Evolutionary conservation across 2,329 filamentous ascomycete genomes (phyloP), one percentile per base, ranked within the genome.

Genomic region (Colletotrichum spaethianum): DNA sequence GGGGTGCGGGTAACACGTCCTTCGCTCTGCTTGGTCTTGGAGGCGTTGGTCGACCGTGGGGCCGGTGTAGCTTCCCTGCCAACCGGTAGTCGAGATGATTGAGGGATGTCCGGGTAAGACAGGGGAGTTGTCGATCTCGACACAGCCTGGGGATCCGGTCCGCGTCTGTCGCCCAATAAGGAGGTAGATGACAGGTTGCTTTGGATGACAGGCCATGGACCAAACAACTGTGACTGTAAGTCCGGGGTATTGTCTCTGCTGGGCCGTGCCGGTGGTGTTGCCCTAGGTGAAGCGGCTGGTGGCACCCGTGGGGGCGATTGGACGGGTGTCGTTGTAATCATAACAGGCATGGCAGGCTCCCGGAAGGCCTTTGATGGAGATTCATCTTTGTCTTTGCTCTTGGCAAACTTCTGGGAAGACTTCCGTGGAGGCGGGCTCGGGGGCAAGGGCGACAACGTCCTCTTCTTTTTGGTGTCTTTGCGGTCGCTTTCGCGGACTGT

Each of bases 201-300:
- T 77, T 88, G 93, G 75, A 91, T 92, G 73, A 91, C 77, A 7
- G 88, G 87, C 31, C 87, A 78, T 2, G 86, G 83, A 3, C 85
- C 83, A 38, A 85, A 86, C 2, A 90, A 77, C 70, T 90, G 89
- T 8, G 86, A 83, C 38, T 90, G 87, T 57, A 94, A 84, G 70
- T 90, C 86, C 6, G 89, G 88, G 0, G 91, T 91, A 31, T 92
- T 92, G 76, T 93, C 90, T 79, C 93, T 87, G 76, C 92, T 94
- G 1, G 93, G 93, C 61, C 93, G 85, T 42, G 83, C 80, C 40
- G 92, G 91, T 44, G 87, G 86, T 20, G 79, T 80, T 14, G 81
- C 77, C 44, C 80, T 83, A 18, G 80, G 76, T 20, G 81, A 62
- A 76, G 76, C 70, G 78, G 71, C 52, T 76, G 76, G 67, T 70